phyloP scores from a whole-genome alignment of 2,329 filamentous ascomycete genomes.

The Fusarium globosum region DNA sequence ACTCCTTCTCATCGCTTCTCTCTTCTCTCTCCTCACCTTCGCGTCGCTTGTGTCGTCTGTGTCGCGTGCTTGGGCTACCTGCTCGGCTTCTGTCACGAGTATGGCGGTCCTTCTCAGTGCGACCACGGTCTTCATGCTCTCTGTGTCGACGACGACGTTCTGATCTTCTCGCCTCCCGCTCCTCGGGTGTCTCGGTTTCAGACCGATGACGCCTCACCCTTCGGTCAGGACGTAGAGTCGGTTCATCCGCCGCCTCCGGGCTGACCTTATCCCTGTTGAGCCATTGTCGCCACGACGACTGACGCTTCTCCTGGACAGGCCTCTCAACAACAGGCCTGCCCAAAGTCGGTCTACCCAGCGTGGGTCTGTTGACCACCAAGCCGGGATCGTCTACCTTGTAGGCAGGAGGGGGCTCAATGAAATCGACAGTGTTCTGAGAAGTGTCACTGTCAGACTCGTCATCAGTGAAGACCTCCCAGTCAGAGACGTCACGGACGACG shows the following conservation, averaged over 20 bases:
- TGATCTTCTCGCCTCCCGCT: conserved; percentile 21
- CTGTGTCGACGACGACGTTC: conserved; percentile 24
- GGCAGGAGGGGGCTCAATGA: conserved; percentile 17
- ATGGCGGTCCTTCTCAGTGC: conserved; percentile 8
- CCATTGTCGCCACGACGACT: conserved; percentile 25
- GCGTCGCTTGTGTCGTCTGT: conserved; percentile 17
- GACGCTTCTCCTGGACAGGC: conserved; percentile 29
- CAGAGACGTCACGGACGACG: conserved; percentile 23
- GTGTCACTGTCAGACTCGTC: conserved; percentile 21
- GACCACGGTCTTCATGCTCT: conserved; percentile 17
- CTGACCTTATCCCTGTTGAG: conserved; percentile 18
- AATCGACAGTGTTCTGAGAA: conserved; percentile 27
- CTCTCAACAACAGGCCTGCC: conserved; percentile 24
- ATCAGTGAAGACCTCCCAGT: conserved; percentile 28
- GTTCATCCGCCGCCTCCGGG: conserved; percentile 14
- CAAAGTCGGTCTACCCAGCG: conserved; percentile 23
- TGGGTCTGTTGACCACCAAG: conserved; percentile 18
- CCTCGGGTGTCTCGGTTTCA: conserved; percentile 12
- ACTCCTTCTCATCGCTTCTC: conserved; percentile 11
- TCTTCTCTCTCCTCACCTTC: conserved; percentile 10
- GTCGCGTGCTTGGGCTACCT: conserved; percentile 9
- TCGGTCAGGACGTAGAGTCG: conserved; percentile 11
- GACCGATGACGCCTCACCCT: conserved; percentile 11
- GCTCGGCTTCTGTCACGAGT: conserved; percentile 19
- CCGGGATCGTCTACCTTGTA: conserved; percentile 27